phyloP scores from a whole-genome alignment of 306 rosid genomes.

The Vicia villosa region DNA sequence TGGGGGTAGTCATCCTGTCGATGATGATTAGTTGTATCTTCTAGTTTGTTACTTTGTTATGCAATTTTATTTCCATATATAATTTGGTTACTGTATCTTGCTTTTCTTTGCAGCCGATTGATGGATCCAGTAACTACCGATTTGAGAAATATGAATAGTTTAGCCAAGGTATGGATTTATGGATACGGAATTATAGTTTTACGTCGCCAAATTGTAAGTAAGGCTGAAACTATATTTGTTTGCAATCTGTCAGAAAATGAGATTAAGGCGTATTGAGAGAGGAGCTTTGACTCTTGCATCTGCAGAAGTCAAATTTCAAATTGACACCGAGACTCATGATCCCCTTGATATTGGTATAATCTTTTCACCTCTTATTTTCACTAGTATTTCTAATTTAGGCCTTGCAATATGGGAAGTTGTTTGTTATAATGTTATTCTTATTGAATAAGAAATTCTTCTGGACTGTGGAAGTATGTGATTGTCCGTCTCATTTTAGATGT shows the following conservation, averaged over 20 bases:
- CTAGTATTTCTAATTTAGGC: slow-evolving; percentile 18
- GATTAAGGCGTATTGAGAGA: slow-evolving; percentile 85
- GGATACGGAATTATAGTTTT: slow-evolving; percentile 23
- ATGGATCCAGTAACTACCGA: slow-evolving; percentile 87
- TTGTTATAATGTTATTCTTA: slow-evolving; percentile 5
- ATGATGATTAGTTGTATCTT: background rate
- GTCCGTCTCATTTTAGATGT: too few species aligned
- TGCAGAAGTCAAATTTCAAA: slow-evolving; percentile 98
- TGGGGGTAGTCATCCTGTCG: background rate
- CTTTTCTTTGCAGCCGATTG: slow-evolving; percentile 71
- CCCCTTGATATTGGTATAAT: slow-evolving; percentile 93
- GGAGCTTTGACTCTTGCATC: slow-evolving; percentile 99
- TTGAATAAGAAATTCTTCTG: slow-evolving; percentile 27
- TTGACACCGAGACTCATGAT: slow-evolving; percentile 98
- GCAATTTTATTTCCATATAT: slow-evolving; percentile 10
- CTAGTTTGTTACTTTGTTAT: slow-evolving; percentile 6
- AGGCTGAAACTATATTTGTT: slow-evolving; percentile 29
- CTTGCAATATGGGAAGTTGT: slow-evolving; percentile 19
- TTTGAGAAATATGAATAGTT: slow-evolving; percentile 90
- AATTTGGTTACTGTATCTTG: slow-evolving; percentile 26
- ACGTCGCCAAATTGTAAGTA: background rate
- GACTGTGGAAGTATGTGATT: background rate
- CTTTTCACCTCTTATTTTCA: slow-evolving; percentile 24
- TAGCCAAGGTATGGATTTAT: slow-evolving; percentile 78
- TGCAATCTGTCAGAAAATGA: slow-evolving; percentile 73